These are phyloP conservation scores for Apophysomyces trapeziformis DNA, from an alignment of 371 early-diverging fungal species.

Conservation along the genomic window DNA sequence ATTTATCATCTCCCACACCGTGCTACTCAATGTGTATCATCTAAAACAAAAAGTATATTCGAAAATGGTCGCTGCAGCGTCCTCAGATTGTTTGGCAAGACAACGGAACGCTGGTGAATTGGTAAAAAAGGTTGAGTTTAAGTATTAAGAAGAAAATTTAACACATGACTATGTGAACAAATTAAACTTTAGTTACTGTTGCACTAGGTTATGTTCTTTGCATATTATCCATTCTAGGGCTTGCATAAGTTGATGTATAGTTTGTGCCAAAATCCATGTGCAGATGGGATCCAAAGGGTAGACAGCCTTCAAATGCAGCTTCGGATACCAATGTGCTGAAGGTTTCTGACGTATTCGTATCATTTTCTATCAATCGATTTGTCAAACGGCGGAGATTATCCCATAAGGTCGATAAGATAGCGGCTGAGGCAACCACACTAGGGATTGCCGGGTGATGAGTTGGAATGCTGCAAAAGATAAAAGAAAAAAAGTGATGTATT, in stretches of 20 bases:
- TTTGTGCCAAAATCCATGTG: conserved; percentile 50
- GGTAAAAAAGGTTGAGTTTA: not conserved
- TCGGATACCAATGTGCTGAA: conserved; percentile 43
- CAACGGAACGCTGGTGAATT: too few relatives aligned
- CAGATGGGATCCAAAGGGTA: conserved; percentile 49
- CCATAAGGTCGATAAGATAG: conserved; percentile 47
- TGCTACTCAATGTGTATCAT: conserved; percentile 6
- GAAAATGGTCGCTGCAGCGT: too few relatives aligned
- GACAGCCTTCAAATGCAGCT: conserved; percentile 48
- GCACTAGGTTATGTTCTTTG: not conserved
- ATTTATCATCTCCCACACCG: not conserved
- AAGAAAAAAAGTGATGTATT: not conserved
- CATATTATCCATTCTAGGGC: conserved; percentile 8
- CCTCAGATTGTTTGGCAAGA: too few relatives aligned
- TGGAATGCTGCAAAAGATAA: conserved; percentile 38
- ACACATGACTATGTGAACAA: not conserved
- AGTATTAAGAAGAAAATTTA: not conserved
- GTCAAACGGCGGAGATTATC: conserved; percentile 42
- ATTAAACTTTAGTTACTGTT: not conserved
- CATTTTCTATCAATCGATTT: conserved; percentile 47
- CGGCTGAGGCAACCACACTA: conserved; percentile 36
- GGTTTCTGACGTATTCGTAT: conserved; percentile 47
- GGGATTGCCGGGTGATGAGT: conserved; percentile 49
- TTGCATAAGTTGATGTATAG: conserved; percentile 5
- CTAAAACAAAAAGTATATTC: too few relatives aligned